Evolutionary conservation across 2,329 filamentous ascomycete species (phyloP), one percentile per base, ranked within the genome.

Genomic region (Fusarium goolgardi): DNA sequence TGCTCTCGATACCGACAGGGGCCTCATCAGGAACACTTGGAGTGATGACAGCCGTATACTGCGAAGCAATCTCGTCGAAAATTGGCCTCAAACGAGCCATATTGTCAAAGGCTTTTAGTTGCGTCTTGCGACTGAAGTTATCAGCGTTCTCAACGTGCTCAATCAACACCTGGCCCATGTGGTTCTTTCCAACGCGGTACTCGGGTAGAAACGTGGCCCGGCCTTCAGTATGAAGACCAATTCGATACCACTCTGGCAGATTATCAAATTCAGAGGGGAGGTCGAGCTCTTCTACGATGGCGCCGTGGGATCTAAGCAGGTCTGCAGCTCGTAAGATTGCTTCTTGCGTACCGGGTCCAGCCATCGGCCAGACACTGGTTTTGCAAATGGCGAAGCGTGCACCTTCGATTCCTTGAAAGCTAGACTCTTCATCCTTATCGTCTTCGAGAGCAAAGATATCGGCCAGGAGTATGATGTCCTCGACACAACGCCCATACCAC

Each of bases 11-110:
- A 4, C 88, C 88, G 3, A 82, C 57, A 0, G 88, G 87, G 0
- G 89, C 89, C 70, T 89, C 88, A 59, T 89, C 89, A 0, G 83
- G 74, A 0, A 84, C 85, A 69, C 87, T 89, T 0, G 88, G 88
- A 0, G 84, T 85, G 39, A 91, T 71, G 2, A 90, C 79, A 1
- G 85, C 86, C 18, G 82, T 83, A 63, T 89, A 91, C 21, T 75
- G 75, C 0, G 77, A 75, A 0, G 84, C 81, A 23, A 90, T 81
- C 4, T 76, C 77, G 70, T 91, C 88, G 16, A 86, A 82, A 34
- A 82, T 78, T 2, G 87, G 86, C 39, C 88, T 78, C 25, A 88
- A 77, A 2, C 79, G 78, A 0, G 87, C 85, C 25, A 86, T 81
- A 1, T 78, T 78, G 66, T 91, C 88, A 50, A 85, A 67, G 0